Evolutionary conservation across 2,329 filamentous ascomycete genomes (phyloP), one percentile per base, ranked within the genome.

Genomic region (Xylariaceae sp.): DNA sequence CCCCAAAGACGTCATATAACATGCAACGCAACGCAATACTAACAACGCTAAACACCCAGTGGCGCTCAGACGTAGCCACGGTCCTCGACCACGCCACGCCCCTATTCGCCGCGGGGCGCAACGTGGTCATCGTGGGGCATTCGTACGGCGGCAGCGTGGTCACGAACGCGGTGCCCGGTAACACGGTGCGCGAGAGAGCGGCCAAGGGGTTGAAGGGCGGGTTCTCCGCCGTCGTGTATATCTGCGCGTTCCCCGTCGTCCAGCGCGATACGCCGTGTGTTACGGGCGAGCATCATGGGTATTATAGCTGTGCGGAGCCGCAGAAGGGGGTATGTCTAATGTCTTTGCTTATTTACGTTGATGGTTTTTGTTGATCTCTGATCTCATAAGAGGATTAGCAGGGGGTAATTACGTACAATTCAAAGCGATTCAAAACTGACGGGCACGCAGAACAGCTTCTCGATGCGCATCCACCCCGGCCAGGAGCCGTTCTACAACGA

Each of bases 121-220:
- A 54, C 15, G 48, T 32, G 11, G 50, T 58, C 14, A 42, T 58
- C 39, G 38, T 60, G 15, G 56, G 49, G 5, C 59, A 60, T 33
- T 61, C 58, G 5, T 61, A 55, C 6, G 58, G 58, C 11, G 59
- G 59, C 27, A 30, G 54, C 18, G 48, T 57, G 15, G 50, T 54
- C 11, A 55, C 50, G 10, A 47, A 42, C 9, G 52, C 57, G 1
- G 45, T 52, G 5, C 44, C 48, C 17, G 52, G 47, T 17, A 47
- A 55, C 27, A 50, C 40, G 27, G 41, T 52, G 14, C 42, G 42
- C 11, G 52, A 57, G 6, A 47, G 54, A n/a, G 39, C 45, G 14
- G 44, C 47, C 11, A 39, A 38, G 2, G 54, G 52, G 3, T 48
- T 48, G 6, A 36, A 11, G 0, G 52, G 52, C 32, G 54, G 54